Base-by-base conservation (phyloP, 306 rosid genomes). In the Cicer chorassanicum region DNA sequence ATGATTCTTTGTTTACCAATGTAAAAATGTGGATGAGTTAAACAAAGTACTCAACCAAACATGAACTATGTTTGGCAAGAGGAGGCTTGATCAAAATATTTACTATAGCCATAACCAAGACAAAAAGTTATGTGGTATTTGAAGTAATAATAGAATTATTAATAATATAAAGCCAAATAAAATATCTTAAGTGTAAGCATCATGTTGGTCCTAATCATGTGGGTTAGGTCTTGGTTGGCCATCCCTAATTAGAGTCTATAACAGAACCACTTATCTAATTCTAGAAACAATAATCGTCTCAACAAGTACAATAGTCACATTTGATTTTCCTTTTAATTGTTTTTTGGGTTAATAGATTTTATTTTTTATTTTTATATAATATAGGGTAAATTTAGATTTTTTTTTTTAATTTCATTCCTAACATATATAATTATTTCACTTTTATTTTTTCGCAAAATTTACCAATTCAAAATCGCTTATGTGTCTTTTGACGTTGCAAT, bases 181-280 rank as follows among this genome's bases (percentile, higher is more conserved):
- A 72, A 60, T 14, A 18, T 59, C n/a, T 56, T 74, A 86, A 81
- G 9, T 63, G 82, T 83, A 65, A 49, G 82, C 79, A 78, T 84
- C 75, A 65, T 51, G 72, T 66, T 82, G 85, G 73, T 81, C 65
- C 44, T 74, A 77, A 81, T 83, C 79, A 84, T 85, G 77, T 85
- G 78, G 81, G 83, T 87, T 87, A 68, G 87, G 89, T 77, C 74
- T 84, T 16, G 80, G 87, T 87, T 87, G 91, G 87, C 84, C 87
- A 68, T 73, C 74, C 64, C 65, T 57, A 57, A 78, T 65, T 75
- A 49, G 66, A 70, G 39, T 77, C 81, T 21, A 9, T 49, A 42
- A 65, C 11, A 48, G 34, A 66, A 16, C 70, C 78, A 69, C 81
- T 72, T 68, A 15, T 40, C 40, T 39, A 48, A 78, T 70, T 63